A percentile compares a stretch with the other conserved stretches of the same genome.
These are phyloP conservation scores for Fagus sylvatica DNA, from an alignment of 306 rosid species.

Conservation along the genomic window DNA sequence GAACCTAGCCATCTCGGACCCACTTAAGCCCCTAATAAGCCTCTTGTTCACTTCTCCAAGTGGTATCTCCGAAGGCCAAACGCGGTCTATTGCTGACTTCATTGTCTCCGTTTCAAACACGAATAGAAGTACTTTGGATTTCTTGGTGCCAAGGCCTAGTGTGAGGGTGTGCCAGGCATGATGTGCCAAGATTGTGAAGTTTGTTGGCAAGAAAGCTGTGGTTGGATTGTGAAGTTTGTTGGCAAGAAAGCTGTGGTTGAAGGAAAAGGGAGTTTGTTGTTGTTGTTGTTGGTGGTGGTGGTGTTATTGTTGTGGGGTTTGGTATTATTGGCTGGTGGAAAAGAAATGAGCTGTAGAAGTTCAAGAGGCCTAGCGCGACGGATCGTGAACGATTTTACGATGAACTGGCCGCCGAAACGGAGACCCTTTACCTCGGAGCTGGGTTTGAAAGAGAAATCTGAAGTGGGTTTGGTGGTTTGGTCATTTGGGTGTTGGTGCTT, in stretches of 20 bases:
- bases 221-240: conserved; percentile 94
- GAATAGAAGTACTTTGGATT: conserved; percentile 75
- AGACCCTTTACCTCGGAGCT: conserved; percentile 86
- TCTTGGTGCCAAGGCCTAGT: conserved; percentile 91
- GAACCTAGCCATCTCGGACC: conserved; percentile 87
- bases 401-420: conserved; percentile 93
- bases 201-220: conserved; percentile 81
- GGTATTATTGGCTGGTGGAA: conserved; percentile 54
- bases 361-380: conserved; percentile 75
- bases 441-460: conserved; percentile 93
- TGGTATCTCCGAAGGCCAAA: conserved; percentile 82
- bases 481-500: conserved; percentile 89
- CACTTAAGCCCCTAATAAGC: conserved; percentile 68
- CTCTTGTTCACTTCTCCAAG: conserved; percentile 86
- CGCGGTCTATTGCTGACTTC: conserved; percentile 56
- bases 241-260: conserved; percentile 86
- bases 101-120: conserved; percentile 72
- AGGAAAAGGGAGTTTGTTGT: conserved; percentile 53
- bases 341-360: conserved; percentile 70
- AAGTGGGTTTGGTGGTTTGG: conserved; percentile 59
- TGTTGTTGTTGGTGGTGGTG: not conserved
- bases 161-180: conserved; percentile 98
- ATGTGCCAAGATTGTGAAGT: conserved; percentile 94
- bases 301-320: not conserved
- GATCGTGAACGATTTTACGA: conserved; percentile 89